phyloP scores from a whole-genome alignment of 345 rosid species.

The Sapria himalayana region DNA sequence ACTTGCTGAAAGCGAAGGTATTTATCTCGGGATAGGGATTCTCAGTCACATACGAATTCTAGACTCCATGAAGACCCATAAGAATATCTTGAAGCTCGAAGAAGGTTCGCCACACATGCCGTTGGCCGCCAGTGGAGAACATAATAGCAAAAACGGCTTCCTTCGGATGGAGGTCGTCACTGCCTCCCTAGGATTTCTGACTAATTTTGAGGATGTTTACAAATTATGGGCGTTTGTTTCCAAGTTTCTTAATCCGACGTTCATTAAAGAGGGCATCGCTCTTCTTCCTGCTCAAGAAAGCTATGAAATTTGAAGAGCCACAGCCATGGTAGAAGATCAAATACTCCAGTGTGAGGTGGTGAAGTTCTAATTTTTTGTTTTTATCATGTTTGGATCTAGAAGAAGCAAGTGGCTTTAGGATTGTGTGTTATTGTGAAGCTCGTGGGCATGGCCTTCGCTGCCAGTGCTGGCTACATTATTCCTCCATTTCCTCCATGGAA shows the following conservation, averaged over 20 bases:
- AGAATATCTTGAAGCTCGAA: slow-evolving; percentile 23
- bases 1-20: slow-evolving; percentile 79
- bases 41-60: slow-evolving; percentile 68
- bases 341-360: too few relatives aligned
- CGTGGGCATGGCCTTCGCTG: too few relatives aligned
- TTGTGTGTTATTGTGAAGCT: too few relatives aligned
- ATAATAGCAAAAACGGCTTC: slow-evolving; percentile 37
- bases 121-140: slow-evolving; percentile 48
- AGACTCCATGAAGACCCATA: slow-evolving; percentile 31
- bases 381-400: too few relatives aligned
- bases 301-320: slow-evolving; percentile 34
- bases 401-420: too few relatives aligned
- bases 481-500: too few relatives aligned
- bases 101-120: slow-evolving; percentile 51
- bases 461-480: too few relatives aligned
- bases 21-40: slow-evolving; percentile 75
- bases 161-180: slow-evolving; percentile 78
- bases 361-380: too few relatives aligned
- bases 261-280: slow-evolving; percentile 41
- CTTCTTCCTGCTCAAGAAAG: slow-evolving; percentile 69
- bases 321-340: too few relatives aligned
- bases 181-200: slow-evolving; percentile 83
- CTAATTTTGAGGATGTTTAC: slow-evolving; percentile 92
- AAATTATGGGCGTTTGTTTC: slow-evolving; percentile 79
- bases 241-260: slow-evolving; percentile 63